These are phyloP conservation scores for Mortierella sp. DNA, from an alignment of 371 early-diverging fungal species.

Conservation along the genomic window DNA sequence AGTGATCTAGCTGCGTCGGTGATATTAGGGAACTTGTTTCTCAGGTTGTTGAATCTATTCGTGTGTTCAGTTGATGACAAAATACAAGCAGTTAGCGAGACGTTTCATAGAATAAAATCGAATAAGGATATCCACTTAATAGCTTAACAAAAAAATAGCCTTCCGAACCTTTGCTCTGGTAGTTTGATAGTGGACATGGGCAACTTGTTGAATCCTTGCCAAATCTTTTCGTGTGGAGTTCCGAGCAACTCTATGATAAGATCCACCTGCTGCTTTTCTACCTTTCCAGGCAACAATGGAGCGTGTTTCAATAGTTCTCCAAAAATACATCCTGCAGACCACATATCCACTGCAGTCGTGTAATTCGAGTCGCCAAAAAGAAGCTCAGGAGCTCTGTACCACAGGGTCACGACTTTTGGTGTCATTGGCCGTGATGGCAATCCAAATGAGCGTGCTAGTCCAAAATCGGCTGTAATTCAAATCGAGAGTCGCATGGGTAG, in stretches of 20 bases:
- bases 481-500: background rate
- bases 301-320: conserved; percentile 80
- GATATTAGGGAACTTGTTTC: conserved; percentile 69
- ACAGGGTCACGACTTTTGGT: conserved; percentile 95
- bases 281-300: conserved; percentile 89
- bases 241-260: conserved; percentile 84
- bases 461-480: conserved; percentile 82
- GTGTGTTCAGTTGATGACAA: background rate
- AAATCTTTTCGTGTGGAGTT: conserved; percentile 82
- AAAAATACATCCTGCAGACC: conserved; percentile 93
- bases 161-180: conserved; percentile 66
- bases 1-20: conserved; percentile 76
- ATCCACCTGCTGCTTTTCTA: conserved; percentile 81
- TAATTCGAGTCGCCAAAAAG: conserved; percentile 86
- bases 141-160: background rate
- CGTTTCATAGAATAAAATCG: too few relatives aligned
- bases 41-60: conserved; percentile 67
- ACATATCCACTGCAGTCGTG: conserved; percentile 90
- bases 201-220: conserved; percentile 79
- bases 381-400: conserved; percentile 96
- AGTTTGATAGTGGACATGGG: conserved; percentile 71
- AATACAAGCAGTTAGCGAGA: background rate
- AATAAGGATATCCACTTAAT: too few relatives aligned
- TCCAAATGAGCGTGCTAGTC: conserved; percentile 84
- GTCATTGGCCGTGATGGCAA: conserved; percentile 83